Conservation (phyloP, 2,329 filamentous ascomycete species). For the Aspergillus tubingensis region DNA sequence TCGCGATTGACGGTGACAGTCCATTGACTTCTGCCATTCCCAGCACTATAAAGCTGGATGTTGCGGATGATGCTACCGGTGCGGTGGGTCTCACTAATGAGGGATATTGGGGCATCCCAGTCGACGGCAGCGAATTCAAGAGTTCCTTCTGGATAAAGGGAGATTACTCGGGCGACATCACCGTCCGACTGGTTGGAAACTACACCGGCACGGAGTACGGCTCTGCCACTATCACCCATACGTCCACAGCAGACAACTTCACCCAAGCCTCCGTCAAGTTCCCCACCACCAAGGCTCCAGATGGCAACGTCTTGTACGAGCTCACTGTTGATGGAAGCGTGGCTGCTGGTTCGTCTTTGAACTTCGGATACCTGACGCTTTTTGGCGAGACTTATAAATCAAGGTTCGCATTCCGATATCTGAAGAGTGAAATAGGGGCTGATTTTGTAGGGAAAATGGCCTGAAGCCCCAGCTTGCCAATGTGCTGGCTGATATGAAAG, state of each 20-base stretch:
- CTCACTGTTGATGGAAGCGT: slow-evolving; percentile 16
- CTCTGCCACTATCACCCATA: slow-evolving; percentile 17
- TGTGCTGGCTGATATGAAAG: slow-evolving; percentile 55
- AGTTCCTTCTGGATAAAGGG: slow-evolving; percentile 30
- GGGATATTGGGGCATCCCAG: slow-evolving; percentile 33
- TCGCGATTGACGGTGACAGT: slow-evolving; percentile 51
- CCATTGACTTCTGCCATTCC: slow-evolving; percentile 58
- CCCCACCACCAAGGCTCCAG: slow-evolving; percentile 17
- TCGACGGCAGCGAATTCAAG: slow-evolving; percentile 23
- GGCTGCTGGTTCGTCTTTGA: slow-evolving; percentile 17
- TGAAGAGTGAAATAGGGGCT: not conserved
- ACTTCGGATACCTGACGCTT: slow-evolving; percentile 23
- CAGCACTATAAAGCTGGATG: slow-evolving; percentile 50
- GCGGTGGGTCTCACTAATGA: slow-evolving; percentile 47
- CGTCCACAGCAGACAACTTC: slow-evolving; percentile 18
- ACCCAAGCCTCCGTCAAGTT: slow-evolving; percentile 22
- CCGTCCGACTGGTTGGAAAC: slow-evolving; percentile 21
- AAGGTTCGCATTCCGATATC: not conserved
- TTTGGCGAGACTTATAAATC: slow-evolving; percentile 23
- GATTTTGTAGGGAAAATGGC: slow-evolving; percentile 50
- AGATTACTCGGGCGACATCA: slow-evolving; percentile 20
- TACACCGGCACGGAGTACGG: slow-evolving; percentile 21
- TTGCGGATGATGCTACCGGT: slow-evolving; percentile 26
- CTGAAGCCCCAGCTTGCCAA: slow-evolving; percentile 57
- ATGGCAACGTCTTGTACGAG: slow-evolving; percentile 19